These are phyloP conservation scores for Nevesoporus exiguus DNA, from an alignment of 768 basidiomycete genomes.

Conservation along the genomic window DNA sequence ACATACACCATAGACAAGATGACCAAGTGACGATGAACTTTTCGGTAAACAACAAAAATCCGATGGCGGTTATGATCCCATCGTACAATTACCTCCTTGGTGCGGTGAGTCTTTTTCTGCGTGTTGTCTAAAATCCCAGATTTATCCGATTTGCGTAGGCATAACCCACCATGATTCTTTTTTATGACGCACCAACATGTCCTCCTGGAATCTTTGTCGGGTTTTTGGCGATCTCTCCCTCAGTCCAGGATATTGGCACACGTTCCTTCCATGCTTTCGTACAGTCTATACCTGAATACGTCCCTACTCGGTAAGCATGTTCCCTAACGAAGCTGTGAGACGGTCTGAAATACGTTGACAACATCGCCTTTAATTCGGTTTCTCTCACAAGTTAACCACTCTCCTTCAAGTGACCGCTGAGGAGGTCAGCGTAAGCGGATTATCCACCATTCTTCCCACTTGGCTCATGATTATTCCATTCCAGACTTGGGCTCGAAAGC, in stretches of 20 bases:
- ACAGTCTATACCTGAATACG: background rate
- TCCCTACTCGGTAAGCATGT: background rate
- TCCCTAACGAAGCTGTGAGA: background rate
- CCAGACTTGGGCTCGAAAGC: background rate
- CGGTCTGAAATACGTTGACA: background rate
- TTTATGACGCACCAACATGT: background rate
- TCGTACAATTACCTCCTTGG: background rate
- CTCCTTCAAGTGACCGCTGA: slow-evolving; percentile 16
- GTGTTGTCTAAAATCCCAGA: background rate
- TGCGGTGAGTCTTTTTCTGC: background rate
- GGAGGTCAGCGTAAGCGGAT: slow-evolving; percentile 14
- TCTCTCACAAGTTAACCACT: slow-evolving; percentile 6
- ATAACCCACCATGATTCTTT: background rate
- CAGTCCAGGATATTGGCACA: slow-evolving; percentile 4
- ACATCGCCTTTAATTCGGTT: slow-evolving; percentile 6
- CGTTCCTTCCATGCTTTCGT: slow-evolving; percentile 18
- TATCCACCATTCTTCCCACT: background rate
- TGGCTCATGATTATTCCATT: background rate
- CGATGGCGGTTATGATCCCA: slow-evolving; percentile 35
- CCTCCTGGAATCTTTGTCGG: background rate
- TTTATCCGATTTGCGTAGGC: background rate
- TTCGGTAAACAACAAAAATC: slow-evolving; percentile 15
- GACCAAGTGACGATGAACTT: slow-evolving; percentile 21
- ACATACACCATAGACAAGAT: slow-evolving; percentile 8
- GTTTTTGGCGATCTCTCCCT: slow-evolving; percentile 22